phyloP scores from a whole-genome alignment of 768 basidiomycete genomes.

The Hypsizygus marmoreus region DNA sequence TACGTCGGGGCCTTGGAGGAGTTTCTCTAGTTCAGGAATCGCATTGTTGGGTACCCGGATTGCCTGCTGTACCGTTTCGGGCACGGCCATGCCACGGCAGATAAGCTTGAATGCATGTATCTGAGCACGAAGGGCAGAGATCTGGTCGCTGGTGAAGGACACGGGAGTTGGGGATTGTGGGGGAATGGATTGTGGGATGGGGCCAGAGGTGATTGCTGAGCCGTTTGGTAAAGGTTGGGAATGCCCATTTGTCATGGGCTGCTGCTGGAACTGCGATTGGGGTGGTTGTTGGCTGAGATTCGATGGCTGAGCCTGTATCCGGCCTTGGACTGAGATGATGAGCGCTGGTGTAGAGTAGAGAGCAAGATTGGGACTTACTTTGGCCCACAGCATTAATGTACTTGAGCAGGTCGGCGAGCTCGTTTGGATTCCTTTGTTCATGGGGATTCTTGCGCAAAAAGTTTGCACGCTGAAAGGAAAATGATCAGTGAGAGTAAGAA shows the following conservation, averaged over 20 bases:
- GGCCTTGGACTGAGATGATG: constrained; percentile 14
- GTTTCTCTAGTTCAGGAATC: constrained; percentile 63
- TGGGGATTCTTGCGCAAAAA: constrained; percentile 52
- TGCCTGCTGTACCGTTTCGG: constrained; percentile 69
- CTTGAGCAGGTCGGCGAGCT: constrained; percentile 48
- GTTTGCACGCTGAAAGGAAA: constrained; percentile 42
- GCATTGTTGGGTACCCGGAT: constrained; percentile 66
- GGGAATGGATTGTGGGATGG: constrained; percentile 52
- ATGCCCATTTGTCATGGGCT: constrained; percentile 53
- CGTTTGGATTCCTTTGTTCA: constrained; percentile 48
- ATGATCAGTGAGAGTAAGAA: constrained; percentile 13
- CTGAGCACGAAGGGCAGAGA: constrained; percentile 75
- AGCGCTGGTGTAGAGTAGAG: constrained; percentile 2
- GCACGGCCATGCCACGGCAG: constrained; percentile 63
- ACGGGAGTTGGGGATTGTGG: constrained; percentile 70
- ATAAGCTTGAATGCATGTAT: constrained; percentile 82
- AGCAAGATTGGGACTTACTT: constrained; percentile 27
- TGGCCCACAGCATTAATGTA: constrained; percentile 48
- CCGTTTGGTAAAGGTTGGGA: constrained; percentile 43
- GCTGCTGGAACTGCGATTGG: constrained; percentile 29
- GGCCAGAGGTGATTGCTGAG: constrained; percentile 48
- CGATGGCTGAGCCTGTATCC: constrained; percentile 31
- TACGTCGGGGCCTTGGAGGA: constrained; percentile 61
- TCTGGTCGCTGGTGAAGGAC: constrained; percentile 77
- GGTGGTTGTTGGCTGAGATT: constrained; percentile 32